Percentiles rank a stretch among this genome's conserved stretches.
These are phyloP conservation scores for Neopestalotiopsis clavispora DNA, from an alignment of 2,329 filamentous ascomycete genomes.

Conservation along the genomic window DNA sequence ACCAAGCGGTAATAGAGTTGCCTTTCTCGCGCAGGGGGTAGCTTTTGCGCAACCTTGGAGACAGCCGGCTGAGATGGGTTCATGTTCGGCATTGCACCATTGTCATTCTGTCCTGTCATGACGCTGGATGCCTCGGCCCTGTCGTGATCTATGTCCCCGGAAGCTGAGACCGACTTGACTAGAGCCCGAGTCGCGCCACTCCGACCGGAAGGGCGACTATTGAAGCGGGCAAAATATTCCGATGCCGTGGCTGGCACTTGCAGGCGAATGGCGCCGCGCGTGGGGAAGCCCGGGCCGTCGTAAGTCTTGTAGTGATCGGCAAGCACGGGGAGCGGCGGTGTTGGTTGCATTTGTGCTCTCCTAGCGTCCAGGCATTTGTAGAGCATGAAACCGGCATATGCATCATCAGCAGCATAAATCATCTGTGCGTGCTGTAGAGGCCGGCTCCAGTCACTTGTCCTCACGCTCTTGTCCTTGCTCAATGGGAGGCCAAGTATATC, in stretches of 20 bases:
- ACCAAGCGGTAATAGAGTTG: constrained; percentile 1
- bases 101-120: not conserved
- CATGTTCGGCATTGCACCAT: not conserved
- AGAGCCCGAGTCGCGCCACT: not conserved
- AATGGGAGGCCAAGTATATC: constrained; percentile 29
- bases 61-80: too few relatives aligned
- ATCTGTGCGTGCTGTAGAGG: constrained; percentile 23
- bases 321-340: constrained; percentile 25
- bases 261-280: not conserved
- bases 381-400: constrained; percentile 33
- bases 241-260: not conserved
- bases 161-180: not conserved
- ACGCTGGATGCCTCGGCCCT: not conserved
- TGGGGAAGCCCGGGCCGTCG: constrained; percentile 5
- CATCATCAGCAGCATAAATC: constrained; percentile 30
- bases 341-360: constrained; percentile 25
- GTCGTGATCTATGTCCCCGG: not conserved
- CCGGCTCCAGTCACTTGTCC: constrained; percentile 28
- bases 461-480: constrained; percentile 23
- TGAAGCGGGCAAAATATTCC: not conserved
- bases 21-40: not conserved
- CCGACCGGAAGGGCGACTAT: not conserved
- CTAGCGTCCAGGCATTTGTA: constrained; percentile 33
- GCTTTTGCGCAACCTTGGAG: not conserved
- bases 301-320: constrained; percentile 22